phyloP scores from a whole-genome alignment of 257 asterid species.

The Anisodus tanguticus region DNA sequence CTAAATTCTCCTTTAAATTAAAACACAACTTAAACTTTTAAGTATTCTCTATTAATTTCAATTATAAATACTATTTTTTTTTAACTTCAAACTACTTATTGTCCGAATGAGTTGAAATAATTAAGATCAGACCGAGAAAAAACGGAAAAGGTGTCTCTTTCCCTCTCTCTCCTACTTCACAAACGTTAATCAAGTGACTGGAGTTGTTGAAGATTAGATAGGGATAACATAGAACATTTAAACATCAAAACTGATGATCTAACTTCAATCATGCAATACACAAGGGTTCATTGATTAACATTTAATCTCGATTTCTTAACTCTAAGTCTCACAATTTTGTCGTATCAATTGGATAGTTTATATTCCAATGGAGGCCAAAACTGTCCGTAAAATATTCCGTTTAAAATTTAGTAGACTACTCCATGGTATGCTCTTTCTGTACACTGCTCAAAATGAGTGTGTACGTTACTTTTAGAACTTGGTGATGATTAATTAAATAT shows the following conservation, averaged over 20 bases:
- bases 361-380: not conserved
- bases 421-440: not conserved
- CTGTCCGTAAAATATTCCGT: slow-evolving; percentile 15
- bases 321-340: slow-evolving; percentile 18
- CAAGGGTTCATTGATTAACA: slow-evolving; percentile 24
- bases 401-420: not conserved
- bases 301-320: slow-evolving; percentile 21
- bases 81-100: too few species aligned
- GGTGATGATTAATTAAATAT: not conserved
- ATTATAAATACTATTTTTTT: too few species aligned
- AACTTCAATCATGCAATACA: slow-evolving; percentile 29
- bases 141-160: too few species aligned
- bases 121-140: too few species aligned
- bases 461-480: not conserved
- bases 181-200: slow-evolving; percentile 36
- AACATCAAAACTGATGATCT: slow-evolving; percentile 11
- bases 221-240: slow-evolving; percentile 28
- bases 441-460: not conserved
- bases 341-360: not conserved
- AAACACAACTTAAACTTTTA: too few species aligned
- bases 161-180: too few species aligned
- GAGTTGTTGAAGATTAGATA: slow-evolving; percentile 47
- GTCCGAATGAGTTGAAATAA: too few species aligned
- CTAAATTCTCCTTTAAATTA: too few species aligned
- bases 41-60: too few species aligned